Base-by-base conservation (phyloP, 2,329 filamentous ascomycete genomes). In the Microcyclospora pomicola region DNA sequence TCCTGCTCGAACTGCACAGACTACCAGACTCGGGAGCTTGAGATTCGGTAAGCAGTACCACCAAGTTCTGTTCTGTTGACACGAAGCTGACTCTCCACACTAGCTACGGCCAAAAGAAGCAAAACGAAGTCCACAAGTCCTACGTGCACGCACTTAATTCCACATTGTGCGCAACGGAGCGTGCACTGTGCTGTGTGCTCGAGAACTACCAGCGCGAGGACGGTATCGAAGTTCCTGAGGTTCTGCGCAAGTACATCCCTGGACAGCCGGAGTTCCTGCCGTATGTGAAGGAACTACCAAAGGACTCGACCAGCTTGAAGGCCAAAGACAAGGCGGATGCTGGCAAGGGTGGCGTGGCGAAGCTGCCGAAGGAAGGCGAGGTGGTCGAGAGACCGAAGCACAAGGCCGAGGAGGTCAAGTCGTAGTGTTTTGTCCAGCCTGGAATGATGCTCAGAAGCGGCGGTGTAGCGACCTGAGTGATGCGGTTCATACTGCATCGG, bases 1-100 rank as follows among this genome's bases (percentile, higher is more conserved):
- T 93, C 84, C 14, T 94, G 87, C 72, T 93, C 85, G 44, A 98
- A 98, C 67, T 98, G 91, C 69, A 93, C 85, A 33, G 88, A 96
- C 60, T 96, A 96, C 68, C 91, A 98, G 68, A 86, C 85, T 15
- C 75, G 91, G 40, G 87, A 86, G 50, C 72, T 98, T 10, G 88
- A 96, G 62, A 93, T 98, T 51, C 76, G 91, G 42, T 52, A 38
- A 34, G 47, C 31, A 29, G 47, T 33, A 29, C 27, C n/a, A 29
- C 36, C 42, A 44, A 41, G 29, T 36, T n/a, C 10, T 6, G 4
- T 19, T 13, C 27, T 11, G 5, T 19, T 10, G 12, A 29, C 37
- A 15, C 5, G 31, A 19, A 31, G 24, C 42, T 42, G 31, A 40
- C 24, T 19, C 15, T 9, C 29, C 12, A 27, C 9, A 6, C 5